phyloP scores from a whole-genome alignment of 345 rosid species.

The Hypericum androsaemum region DNA sequence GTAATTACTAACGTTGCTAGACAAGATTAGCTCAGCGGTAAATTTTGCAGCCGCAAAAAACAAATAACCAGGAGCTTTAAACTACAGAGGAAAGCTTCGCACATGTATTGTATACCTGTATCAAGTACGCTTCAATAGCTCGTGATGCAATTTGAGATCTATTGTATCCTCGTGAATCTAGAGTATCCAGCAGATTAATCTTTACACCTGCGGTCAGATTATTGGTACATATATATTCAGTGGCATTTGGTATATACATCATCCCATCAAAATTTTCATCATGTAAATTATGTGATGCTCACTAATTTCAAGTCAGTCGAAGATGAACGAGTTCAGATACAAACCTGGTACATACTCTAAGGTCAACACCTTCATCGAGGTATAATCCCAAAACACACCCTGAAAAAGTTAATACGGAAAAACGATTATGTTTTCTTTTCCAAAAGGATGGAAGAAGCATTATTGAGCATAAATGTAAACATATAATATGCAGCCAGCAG shows the following conservation, averaged over 20 bases:
- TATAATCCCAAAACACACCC: conserved; percentile 93
- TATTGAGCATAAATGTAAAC: neutral
- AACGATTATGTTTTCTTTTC: conserved; percentile 3
- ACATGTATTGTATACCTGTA: conserved; percentile 49
- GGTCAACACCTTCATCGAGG: conserved; percentile 83
- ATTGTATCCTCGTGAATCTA: conserved; percentile 51
- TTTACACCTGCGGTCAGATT: conserved; percentile 50
- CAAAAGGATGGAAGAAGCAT: neutral
- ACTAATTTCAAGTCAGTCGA: conserved; percentile 2
- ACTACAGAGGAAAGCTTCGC: no score
- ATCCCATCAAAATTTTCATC: no score
- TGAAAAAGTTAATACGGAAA: conserved; percentile 19
- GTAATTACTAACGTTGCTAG: no score
- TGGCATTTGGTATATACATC: neutral
- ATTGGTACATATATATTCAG: neutral
- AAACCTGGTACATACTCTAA: conserved; percentile 96
- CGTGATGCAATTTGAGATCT: conserved; percentile 79
- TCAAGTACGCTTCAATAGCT: conserved; percentile 83
- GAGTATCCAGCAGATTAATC: conserved; percentile 47
- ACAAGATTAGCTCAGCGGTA: no score
- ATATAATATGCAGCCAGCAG: neutral
- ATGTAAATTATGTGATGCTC: neutral
- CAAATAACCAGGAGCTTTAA: no score
- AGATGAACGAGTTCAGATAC: conserved; percentile 17
- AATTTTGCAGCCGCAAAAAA: no score